Conservation (phyloP, 2,329 filamentous ascomycete genomes). For the Leptographium wingfieldii region DNA sequence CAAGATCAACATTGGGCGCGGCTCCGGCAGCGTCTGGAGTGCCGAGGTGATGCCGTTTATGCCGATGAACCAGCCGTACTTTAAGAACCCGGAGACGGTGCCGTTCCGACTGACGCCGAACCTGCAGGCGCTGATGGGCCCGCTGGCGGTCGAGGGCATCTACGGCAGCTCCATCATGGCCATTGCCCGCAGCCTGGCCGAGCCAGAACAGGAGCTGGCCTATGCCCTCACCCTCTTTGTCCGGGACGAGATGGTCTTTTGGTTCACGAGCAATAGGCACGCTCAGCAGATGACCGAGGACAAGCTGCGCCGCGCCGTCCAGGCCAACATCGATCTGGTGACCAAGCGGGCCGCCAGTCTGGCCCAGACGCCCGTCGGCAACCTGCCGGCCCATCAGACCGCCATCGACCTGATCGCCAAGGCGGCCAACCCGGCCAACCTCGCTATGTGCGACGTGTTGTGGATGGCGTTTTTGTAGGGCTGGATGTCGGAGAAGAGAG, state of each 20-base stretch:
- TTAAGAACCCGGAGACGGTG: constrained; percentile 90
- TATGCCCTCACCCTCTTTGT: constrained; percentile 92
- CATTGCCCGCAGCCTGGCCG: constrained; percentile 84
- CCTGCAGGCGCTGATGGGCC: constrained; percentile 90
- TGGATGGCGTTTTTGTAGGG: constrained; percentile 91
- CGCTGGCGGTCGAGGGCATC: constrained; percentile 88
- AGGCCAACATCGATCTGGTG: constrained; percentile 71
- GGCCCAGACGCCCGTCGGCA: constrained; percentile 64
- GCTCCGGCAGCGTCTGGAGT: constrained; percentile 89
- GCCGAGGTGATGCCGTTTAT: constrained; percentile 88
- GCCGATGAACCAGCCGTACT: constrained; percentile 70
- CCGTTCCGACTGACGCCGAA: constrained; percentile 97
- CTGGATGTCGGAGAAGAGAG: neutral
- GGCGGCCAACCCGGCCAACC: constrained; percentile 81
- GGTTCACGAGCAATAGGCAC: constrained; percentile 74
- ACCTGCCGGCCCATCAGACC: constrained; percentile 89
- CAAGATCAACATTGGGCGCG: constrained; percentile 83
- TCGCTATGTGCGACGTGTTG: constrained; percentile 78
- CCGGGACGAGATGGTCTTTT: constrained; percentile 94
- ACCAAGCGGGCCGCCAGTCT: constrained; percentile 82
- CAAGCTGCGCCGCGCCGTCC: constrained; percentile 52
- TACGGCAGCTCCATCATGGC: constrained; percentile 94
- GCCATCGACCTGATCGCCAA: constrained; percentile 89
- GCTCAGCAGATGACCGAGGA: constrained; percentile 42
- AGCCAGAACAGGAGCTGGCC: constrained; percentile 82